Conservation (phyloP, 2,329 filamentous ascomycete genomes). For the Alternaria gaisen region DNA sequence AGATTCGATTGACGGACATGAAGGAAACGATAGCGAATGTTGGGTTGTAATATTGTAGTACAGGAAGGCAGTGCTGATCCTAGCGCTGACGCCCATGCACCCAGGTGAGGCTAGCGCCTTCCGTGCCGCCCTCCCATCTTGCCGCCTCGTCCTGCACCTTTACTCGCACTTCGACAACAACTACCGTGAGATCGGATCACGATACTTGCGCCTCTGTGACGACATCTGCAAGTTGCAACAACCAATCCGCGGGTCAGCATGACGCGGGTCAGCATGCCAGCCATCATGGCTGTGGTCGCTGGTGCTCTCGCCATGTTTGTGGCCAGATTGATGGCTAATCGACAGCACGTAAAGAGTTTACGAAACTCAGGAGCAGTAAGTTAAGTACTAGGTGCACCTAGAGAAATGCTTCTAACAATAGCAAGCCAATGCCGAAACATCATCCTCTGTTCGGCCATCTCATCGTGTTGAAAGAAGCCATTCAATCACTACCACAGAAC, state of each 20-base stretch:
- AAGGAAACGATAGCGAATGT: not conserved
- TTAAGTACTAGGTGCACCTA: not conserved
- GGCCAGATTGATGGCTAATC: constrained; percentile 9
- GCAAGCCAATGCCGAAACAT: constrained; percentile 24
- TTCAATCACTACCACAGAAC: constrained; percentile 15
- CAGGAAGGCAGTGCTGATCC: not conserved
- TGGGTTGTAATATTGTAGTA: not conserved
- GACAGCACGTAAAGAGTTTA: constrained; percentile 10
- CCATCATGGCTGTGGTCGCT: constrained; percentile 7
- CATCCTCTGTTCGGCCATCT: constrained; percentile 25
- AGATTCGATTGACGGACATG: too few relatives aligned
- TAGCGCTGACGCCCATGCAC: not conserved
- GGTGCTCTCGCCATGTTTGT: constrained; percentile 10
- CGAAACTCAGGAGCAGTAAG: constrained; percentile 10
- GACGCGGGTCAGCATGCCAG: constrained; percentile 9
- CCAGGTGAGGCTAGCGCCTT: not conserved
- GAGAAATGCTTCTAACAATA: not conserved
- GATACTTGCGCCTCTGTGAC: not conserved
- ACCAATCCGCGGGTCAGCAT: constrained; percentile 2
- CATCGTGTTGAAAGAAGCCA: constrained; percentile 16
- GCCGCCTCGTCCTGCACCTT: not conserved
- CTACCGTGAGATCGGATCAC: not conserved
- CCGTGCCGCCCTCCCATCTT: not conserved
- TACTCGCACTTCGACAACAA: not conserved
- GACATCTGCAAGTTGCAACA: not conserved